phyloP scores from a whole-genome alignment of 495 filamentous ascomycete genomes.

The Hypoxylon lenormandii region DNA sequence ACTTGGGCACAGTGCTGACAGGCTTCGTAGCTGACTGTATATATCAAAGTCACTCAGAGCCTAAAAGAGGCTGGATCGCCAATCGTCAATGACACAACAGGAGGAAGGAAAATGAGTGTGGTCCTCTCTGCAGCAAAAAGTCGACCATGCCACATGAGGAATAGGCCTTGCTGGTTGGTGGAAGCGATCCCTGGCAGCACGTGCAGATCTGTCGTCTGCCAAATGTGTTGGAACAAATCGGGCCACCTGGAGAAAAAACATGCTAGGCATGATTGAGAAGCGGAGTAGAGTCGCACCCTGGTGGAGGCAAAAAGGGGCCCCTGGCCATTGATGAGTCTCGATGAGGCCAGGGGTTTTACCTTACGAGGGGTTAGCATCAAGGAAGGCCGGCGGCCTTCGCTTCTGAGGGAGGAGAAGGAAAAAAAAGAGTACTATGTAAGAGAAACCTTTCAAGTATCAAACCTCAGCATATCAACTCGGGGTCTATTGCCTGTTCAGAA shows the following conservation, averaged over 20 bases:
- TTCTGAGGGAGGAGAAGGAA: constrained; percentile 15
- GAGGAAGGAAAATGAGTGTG: constrained; percentile 23
- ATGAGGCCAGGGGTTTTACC: constrained; percentile 20
- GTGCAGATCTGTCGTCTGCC: constrained; percentile 50
- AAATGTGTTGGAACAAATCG: constrained; percentile 50
- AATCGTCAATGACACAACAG: constrained; percentile 30
- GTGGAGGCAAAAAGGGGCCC: constrained; percentile 42
- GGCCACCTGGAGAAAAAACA: constrained; percentile 48
- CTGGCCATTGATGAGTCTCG: constrained; percentile 38
- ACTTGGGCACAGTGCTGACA: constrained; percentile 23
- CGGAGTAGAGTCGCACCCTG: constrained; percentile 34
- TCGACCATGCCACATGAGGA: constrained; percentile 32
- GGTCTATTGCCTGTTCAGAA: constrained; percentile 31
- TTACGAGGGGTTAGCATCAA: constrained; percentile 28
- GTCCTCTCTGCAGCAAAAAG: constrained; percentile 22
- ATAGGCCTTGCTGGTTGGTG: constrained; percentile 33
- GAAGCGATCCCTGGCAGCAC: constrained; percentile 44
- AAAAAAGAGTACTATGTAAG: background rate
- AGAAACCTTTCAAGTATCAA: constrained; percentile 2
- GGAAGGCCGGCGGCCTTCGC: constrained; percentile 29
- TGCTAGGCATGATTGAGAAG: constrained; percentile 45
- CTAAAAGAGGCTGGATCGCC: constrained; percentile 37
- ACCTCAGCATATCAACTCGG: constrained; percentile 17
- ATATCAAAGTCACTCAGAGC: constrained; percentile 27
- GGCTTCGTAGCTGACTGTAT: constrained; percentile 3